Evolutionary conservation across 257 asterid species (phyloP).

Genomic region (Ajuga chamaepitys): DNA sequence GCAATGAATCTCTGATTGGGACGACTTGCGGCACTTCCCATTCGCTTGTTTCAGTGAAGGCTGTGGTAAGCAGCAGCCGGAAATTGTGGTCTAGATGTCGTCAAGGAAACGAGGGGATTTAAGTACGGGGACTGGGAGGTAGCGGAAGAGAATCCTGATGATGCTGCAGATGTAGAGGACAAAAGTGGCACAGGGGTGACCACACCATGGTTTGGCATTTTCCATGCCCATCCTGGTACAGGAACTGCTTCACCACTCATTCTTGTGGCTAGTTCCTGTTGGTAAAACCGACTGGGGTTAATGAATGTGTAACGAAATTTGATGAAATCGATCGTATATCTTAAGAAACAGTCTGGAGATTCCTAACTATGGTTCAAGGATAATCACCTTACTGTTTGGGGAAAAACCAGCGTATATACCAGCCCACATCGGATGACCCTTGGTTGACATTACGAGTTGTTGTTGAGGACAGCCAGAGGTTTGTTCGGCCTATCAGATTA

Average conservation of each 20-base stretch:
- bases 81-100: slow-evolving; percentile 30
- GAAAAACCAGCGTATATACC: slow-evolving; percentile 39
- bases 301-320: background rate
- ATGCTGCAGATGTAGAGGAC: slow-evolving; percentile 70
- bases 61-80: slow-evolving; percentile 28
- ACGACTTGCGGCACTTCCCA: slow-evolving; percentile 10
- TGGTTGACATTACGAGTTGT: slow-evolving; percentile 36
- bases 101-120: slow-evolving; percentile 26
- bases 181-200: slow-evolving; percentile 36
- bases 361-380: background rate
- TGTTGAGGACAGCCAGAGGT: slow-evolving; percentile 36
- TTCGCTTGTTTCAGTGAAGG: slow-evolving; percentile 22
- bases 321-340: background rate
- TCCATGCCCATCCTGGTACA: slow-evolving; percentile 56
- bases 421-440: slow-evolving; percentile 41
- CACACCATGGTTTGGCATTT: slow-evolving; percentile 43
- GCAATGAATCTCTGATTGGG: background rate
- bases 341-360: background rate
- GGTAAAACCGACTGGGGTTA: background rate
- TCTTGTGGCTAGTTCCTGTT: slow-evolving; percentile 50
- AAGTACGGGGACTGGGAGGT: slow-evolving; percentile 29
- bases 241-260: slow-evolving; percentile 38
- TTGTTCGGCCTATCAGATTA: slow-evolving; percentile 37
- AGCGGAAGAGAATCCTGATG: slow-evolving; percentile 87
- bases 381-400: slow-evolving; percentile 46